phyloP scores from a whole-genome alignment of 305 asterid species.

The Euphrasia arctica region DNA sequence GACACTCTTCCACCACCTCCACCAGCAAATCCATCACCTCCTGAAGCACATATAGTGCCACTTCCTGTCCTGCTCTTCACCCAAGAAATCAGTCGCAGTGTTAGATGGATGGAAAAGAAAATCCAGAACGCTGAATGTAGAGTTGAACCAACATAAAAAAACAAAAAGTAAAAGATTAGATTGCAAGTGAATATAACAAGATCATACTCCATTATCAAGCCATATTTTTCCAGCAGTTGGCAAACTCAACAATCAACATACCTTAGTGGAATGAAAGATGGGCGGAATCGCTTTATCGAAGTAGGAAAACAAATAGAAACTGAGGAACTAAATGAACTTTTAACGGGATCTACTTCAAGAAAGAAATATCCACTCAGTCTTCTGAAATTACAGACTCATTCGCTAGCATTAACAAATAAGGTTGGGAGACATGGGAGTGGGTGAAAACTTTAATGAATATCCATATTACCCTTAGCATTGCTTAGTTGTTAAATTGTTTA shows the following conservation, averaged over 20 bases:
- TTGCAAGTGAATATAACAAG: constrained; percentile 15
- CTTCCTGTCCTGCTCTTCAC: constrained; percentile 71
- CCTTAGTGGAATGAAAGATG: background rate
- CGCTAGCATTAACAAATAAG: background rate
- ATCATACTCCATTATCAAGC: background rate
- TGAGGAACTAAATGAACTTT: background rate
- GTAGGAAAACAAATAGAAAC: background rate
- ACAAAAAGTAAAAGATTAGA: constrained; percentile 6
- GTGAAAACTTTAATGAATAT: background rate
- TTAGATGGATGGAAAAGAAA: constrained; percentile 15
- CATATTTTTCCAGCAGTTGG: constrained; percentile 1
- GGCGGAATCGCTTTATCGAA: background rate
- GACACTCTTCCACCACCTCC: constrained; percentile 97
- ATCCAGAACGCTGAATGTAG: background rate
- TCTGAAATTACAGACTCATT: background rate
- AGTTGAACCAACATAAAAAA: background rate
- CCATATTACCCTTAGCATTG: background rate
- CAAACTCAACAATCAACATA: constrained; percentile 16
- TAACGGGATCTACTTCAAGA: background rate
- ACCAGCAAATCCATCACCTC: constrained; percentile 89
- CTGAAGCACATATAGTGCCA: constrained; percentile 69
- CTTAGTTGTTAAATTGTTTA: background rate
- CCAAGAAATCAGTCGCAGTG: constrained; percentile 24
- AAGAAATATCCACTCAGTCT: background rate
- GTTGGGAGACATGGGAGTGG: background rate